Evolutionary conservation across 192 early-diverging fungal species (phyloP), one percentile per base, ranked within the genome.

Genomic region (Entophlyctis helioformis): DNA sequence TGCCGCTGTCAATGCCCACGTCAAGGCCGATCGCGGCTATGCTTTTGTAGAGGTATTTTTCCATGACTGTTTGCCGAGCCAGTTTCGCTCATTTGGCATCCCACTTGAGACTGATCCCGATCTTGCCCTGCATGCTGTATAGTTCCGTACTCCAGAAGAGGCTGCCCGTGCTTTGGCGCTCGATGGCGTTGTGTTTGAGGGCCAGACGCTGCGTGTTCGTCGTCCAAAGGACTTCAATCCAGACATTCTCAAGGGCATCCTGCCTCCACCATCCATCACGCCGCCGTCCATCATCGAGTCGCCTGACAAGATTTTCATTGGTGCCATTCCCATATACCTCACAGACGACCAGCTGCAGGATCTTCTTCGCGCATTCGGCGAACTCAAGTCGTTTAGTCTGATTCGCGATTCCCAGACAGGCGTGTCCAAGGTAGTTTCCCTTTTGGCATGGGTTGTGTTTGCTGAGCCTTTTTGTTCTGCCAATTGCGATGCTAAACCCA

Each of bases 341-440:
- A 84, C 74, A 24, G 89, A 94, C 19, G 86, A 91, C 31, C 92
- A 98, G 64, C 83, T 96, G 20, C 87, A 84, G 57, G 93, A 98
- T 42, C 63, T 98, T 19, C 57, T 98, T 53, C 77, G 80, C 32
- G 78, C 95, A 0, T 98, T 98, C 83, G 95, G 95, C 39, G 83
- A 87, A 57, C 67, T 98, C 21, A 69, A 77, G 38, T 79, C 87
- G 0, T 98, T 98, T 56, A 92, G 94, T 54, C 54, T 98, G 28
- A 90, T 98, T 7, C 90, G 87, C 53, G 93, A 94, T 41, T 71
- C 52, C 25, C 63, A 64, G 21, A 82, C 78, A 5, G 75, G 78
- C 3, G 43, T 72, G 41, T 93, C 89, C 39, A 87, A 83, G 71
- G 81, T 83, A 67, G 38, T 33, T 33, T 22, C 46, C 29, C 24